phyloP scores from a whole-genome alignment of 2,329 filamentous ascomycete genomes.

The Aspergillus carbonarius region DNA sequence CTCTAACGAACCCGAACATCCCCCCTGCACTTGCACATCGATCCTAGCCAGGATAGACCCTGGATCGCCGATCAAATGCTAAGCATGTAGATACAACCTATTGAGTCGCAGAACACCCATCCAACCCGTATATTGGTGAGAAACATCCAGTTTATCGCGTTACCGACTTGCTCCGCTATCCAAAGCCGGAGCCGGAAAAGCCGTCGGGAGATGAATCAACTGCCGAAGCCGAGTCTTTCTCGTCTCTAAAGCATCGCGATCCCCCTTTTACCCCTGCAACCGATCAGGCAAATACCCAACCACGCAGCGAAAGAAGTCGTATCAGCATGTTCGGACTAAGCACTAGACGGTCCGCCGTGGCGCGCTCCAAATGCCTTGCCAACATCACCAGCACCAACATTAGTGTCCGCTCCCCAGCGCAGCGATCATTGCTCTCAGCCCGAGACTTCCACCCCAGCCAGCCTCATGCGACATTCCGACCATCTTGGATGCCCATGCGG shows the following conservation, averaged over 20 bases:
- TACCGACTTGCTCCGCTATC: conserved; percentile 30
- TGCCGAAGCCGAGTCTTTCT: conserved; percentile 12
- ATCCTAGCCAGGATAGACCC: not conserved
- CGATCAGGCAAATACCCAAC: not conserved
- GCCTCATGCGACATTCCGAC: conserved; percentile 26
- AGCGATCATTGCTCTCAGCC: conserved; percentile 7
- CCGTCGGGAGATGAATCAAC: conserved; percentile 16
- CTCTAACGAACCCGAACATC: not conserved
- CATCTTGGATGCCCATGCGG: conserved; percentile 54
- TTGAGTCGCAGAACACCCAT: too few relatives aligned
- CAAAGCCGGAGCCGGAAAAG: conserved; percentile 15
- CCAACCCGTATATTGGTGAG: not conserved
- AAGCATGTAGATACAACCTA: not conserved
- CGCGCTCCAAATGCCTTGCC: conserved; percentile 22
- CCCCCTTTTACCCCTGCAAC: not conserved
- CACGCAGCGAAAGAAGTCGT: not conserved
- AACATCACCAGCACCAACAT: conserved; percentile 5
- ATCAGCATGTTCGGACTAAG: conserved; percentile 22
- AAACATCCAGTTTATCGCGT: conserved; percentile 9
- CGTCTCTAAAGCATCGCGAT: conserved; percentile 4
- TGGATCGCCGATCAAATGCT: not conserved
- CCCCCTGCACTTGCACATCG: not conserved
- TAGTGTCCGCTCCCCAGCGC: conserved; percentile 6
- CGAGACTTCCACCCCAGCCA: conserved; percentile 32
- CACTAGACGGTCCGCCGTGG: conserved; percentile 16